Evolutionary conservation across 345 rosid species (phyloP).

Genomic region (Limnanthes douglasii): DNA sequence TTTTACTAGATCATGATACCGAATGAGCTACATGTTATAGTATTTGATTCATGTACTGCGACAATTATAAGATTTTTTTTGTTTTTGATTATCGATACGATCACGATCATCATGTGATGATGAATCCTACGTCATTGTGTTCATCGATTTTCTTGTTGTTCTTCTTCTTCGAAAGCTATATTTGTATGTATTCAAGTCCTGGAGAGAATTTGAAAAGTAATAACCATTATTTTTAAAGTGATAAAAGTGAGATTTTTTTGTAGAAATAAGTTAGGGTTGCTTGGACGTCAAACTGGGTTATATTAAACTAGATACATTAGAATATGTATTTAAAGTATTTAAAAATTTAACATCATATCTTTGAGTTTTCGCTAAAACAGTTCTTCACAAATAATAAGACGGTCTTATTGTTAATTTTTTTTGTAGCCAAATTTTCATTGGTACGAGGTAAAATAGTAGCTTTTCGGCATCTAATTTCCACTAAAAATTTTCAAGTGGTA

Average conservation of each 20-base stretch:
- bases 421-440: too few relatives aligned
- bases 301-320: constrained; percentile 27
- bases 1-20: constrained; percentile 45
- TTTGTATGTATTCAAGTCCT: too few relatives aligned
- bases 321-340: too few relatives aligned
- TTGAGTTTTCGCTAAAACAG: too few relatives aligned
- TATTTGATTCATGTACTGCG: constrained; percentile 8
- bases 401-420: too few relatives aligned
- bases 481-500: too few relatives aligned
- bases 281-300: constrained; percentile 64
- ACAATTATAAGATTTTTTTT: constrained; percentile 13
- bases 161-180: too few relatives aligned
- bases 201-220: not conserved
- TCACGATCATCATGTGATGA: constrained; percentile 20
- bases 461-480: too few relatives aligned
- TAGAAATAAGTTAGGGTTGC: constrained; percentile 27
- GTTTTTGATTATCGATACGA: constrained; percentile 8
- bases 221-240: constrained; percentile 6
- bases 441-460: too few relatives aligned
- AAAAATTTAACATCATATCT: too few relatives aligned
- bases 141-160: constrained; percentile 17
- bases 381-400: too few relatives aligned
- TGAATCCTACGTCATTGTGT: constrained; percentile 70
- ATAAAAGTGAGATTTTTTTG: constrained; percentile 9
- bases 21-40: constrained; percentile 46